These are phyloP conservation scores for Tulasnella sp. DNA, from an alignment of 768 basidiomycete species.

Conservation along the genomic window DNA sequence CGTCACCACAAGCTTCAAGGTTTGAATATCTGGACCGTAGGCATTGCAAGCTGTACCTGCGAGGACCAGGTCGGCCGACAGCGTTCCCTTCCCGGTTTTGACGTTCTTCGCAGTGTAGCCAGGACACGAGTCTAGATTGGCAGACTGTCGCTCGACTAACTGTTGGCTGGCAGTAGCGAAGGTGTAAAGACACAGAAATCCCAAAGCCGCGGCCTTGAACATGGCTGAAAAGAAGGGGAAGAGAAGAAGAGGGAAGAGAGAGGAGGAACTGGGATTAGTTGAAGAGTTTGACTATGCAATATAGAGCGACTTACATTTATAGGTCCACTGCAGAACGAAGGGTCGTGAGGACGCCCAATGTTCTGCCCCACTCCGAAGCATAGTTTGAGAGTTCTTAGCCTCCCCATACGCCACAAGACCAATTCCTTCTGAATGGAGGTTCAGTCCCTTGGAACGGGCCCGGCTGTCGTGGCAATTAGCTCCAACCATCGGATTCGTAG, in stretches of 20 bases:
- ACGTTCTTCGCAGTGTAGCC: constrained; percentile 20
- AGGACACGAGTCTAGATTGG: constrained; percentile 16
- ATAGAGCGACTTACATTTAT: constrained; percentile 1
- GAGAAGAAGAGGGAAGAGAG: neutral
- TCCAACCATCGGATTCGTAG: neutral
- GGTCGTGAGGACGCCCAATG: neutral
- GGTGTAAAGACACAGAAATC: neutral
- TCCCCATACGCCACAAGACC: neutral
- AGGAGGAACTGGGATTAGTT: constrained; percentile 1
- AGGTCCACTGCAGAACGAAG: neutral
- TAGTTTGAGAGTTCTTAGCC: neutral
- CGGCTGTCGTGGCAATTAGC: neutral
- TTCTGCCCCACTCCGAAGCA: neutral
- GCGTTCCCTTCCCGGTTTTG: neutral
- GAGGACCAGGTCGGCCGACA: constrained; percentile 19
- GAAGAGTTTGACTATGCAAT: neutral
- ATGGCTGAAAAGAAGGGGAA: neutral
- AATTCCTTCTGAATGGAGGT: neutral
- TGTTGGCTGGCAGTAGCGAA: constrained; percentile 1
- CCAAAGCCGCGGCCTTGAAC: neutral
- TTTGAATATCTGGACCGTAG: constrained; percentile 20
- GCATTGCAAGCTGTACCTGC: constrained; percentile 21
- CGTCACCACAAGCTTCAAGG: constrained; percentile 20
- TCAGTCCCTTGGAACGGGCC: neutral
- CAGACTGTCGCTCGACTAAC: neutral